These are phyloP conservation scores for Aspergillus viridinutans DNA, from an alignment of 2,329 filamentous ascomycete species.

Conservation along the genomic window DNA sequence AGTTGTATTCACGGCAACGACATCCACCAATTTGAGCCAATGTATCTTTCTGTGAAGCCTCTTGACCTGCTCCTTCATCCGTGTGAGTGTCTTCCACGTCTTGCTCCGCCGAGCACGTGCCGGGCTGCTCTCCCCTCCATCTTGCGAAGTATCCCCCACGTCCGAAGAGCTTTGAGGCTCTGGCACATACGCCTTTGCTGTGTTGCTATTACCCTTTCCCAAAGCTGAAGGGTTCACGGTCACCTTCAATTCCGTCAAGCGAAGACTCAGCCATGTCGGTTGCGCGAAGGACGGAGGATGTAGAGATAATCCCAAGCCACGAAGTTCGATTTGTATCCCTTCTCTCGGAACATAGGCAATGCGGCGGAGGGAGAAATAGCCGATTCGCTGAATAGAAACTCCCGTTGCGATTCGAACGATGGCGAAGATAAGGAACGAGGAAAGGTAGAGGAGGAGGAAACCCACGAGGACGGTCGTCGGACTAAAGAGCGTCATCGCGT, in stretches of 20 bases:
- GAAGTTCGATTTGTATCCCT: slow-evolving; percentile 83
- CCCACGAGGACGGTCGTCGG: slow-evolving; percentile 84
- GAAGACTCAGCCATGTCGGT: slow-evolving; percentile 91
- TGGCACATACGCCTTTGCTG: slow-evolving; percentile 18
- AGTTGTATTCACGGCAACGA: slow-evolving; percentile 76
- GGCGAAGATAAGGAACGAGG: slow-evolving; percentile 89
- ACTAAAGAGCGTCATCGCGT: slow-evolving; percentile 45
- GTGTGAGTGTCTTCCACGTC: slow-evolving; percentile 75
- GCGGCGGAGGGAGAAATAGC: slow-evolving; percentile 85
- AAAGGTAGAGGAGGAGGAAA: slow-evolving; percentile 79
- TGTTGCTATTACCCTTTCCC: slow-evolving; percentile 20
- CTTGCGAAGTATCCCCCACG: slow-evolving; percentile 17
- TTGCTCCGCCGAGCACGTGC: slow-evolving; percentile 51
- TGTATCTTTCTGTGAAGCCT: slow-evolving; percentile 78
- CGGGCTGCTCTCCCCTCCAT: slow-evolving; percentile 12
- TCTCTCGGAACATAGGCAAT: slow-evolving; percentile 86
- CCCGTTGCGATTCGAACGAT: slow-evolving; percentile 88
- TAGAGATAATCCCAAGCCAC: slow-evolving; percentile 79
- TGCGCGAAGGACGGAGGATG: slow-evolving; percentile 95
- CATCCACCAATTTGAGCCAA: slow-evolving; percentile 84
- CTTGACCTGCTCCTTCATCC: slow-evolving; percentile 81
- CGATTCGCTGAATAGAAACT: slow-evolving; percentile 90
- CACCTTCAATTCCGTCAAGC: slow-evolving; percentile 78
- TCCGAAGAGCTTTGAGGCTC: slow-evolving; percentile 22
- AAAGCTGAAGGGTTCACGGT: slow-evolving; percentile 73